Base-by-base conservation (phyloP, 208 protist genomes). In the Vickermania spadyakhi region DNA sequence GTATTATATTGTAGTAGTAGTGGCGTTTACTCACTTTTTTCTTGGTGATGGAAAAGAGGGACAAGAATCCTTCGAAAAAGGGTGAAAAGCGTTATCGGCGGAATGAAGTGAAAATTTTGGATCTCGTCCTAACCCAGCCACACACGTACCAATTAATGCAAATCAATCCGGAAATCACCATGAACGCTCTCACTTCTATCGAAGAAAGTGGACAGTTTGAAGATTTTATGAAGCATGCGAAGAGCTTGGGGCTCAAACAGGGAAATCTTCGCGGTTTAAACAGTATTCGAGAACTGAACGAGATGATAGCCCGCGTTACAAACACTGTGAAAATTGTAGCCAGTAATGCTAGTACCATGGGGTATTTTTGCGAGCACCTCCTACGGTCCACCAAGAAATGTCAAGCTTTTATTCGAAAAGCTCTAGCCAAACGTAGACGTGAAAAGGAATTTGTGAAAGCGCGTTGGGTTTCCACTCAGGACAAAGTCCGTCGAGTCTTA, bases 361-460 rank as follows among this genome's bases (percentile, higher is more conserved):
- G 45, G 7, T 31, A 56, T 23, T 25, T 14, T 11, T 56, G 31
- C 7, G 29, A 64, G 22, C 23, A 56, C 28, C 28, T 64, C 18
- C 45, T 56, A 3, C 25, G 23, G 7, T 31, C 45, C 59, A 49
- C 31, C 49, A 27, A 29, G 3, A 14, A 21, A 25, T 53, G 31
- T 25, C 59, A 64, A 49, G 28, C 28, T 18, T 64, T 64, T 22
- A 42, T 64, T 13, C 59, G 59, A 14, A 54, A 49, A 22, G 59
- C 59, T 22, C 49, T 64, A 26, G 59, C 31, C 5, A 28, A 22
- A 13, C 59, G 59, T 13, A 28, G 26, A 18, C 13, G 59, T 11
- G 23, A 28, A 18, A 25, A 36, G 23, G 31, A 36, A 3, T 56
- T 56, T 21, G 49, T 23, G 18, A 21, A 52, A n/a, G 28, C 22